These are phyloP conservation scores for Neoascochyta sp. DNA, from an alignment of 2,329 filamentous ascomycete genomes.

Conservation along the genomic window DNA sequence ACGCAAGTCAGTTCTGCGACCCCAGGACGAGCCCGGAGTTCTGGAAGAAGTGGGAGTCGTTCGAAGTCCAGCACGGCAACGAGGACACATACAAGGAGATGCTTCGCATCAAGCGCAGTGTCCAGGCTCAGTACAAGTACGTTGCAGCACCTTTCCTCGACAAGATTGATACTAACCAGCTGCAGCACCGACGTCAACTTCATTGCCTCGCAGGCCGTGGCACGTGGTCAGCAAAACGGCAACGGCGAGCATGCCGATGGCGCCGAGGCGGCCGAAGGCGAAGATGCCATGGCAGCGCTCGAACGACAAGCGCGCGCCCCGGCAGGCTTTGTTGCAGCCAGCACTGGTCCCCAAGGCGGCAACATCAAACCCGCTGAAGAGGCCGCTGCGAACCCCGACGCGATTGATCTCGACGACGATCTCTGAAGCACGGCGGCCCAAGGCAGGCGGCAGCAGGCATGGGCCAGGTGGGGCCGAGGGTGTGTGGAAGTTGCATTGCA, in stretches of 20 bases:
- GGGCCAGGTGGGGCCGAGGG: no score
- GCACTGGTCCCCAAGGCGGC: conserved; percentile 65
- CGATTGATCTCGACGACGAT: conserved; percentile 70
- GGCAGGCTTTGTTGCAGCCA: conserved; percentile 86
- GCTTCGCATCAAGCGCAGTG: conserved; percentile 94
- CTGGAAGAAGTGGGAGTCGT: conserved; percentile 95
- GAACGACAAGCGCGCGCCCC: conserved; percentile 87
- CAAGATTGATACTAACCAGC: conserved; percentile 26
- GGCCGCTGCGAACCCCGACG: conserved; percentile 70
- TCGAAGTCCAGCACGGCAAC: conserved; percentile 96
- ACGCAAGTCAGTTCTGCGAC: conserved; percentile 96
- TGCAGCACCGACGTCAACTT: conserved; percentile 89
- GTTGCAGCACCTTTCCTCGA: conserved; percentile 19
- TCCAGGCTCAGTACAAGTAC: conserved; percentile 93
- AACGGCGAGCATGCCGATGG: conserved; percentile 30
- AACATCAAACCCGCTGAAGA: conserved; percentile 46
- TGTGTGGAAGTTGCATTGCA: not conserved
- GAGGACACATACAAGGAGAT: conserved; percentile 99
- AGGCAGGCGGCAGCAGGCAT: no score
- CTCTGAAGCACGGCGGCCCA: no score
- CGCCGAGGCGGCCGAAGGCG: conserved; percentile 43
- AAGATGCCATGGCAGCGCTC: conserved; percentile 84
- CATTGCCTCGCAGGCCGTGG: conserved; percentile 91
- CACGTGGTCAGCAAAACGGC: conserved; percentile 65
- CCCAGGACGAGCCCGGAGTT: conserved; percentile 84